Conservation (phyloP, 2,329 filamentous ascomycete genomes). For the Aphanocladium album region DNA sequence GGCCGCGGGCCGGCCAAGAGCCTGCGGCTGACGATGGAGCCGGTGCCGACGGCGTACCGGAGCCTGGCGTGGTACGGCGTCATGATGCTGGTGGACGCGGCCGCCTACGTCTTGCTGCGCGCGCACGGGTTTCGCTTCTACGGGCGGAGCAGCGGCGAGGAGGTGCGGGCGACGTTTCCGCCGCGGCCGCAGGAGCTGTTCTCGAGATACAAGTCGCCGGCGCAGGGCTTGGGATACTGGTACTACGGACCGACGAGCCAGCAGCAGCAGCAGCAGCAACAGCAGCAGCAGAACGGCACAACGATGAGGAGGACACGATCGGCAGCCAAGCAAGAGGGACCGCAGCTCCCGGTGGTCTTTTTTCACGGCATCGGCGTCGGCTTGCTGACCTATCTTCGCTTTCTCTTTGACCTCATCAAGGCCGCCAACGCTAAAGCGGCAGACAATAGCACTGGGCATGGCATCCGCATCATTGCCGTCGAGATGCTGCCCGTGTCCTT, state of each 20-base stretch:
- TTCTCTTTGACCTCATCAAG: constrained; percentile 48
- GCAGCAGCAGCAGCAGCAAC: not conserved
- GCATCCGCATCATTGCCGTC: constrained; percentile 58
- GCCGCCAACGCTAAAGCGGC: constrained; percentile 16
- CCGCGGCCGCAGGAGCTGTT: constrained; percentile 48
- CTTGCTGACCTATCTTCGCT: constrained; percentile 55
- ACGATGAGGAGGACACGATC: constrained; percentile 47
- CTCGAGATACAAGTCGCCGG: constrained; percentile 41
- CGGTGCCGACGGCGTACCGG: constrained; percentile 54
- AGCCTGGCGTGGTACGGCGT: constrained; percentile 61
- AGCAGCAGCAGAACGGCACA: not conserved
- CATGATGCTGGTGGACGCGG: constrained; percentile 50
- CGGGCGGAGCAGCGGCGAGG: constrained; percentile 32
- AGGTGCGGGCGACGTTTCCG: constrained; percentile 45
- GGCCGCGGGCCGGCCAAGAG: constrained; percentile 53
- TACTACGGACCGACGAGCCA: constrained; percentile 26
- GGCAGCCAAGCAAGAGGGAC: constrained; percentile 25
- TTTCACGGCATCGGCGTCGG: constrained; percentile 68
- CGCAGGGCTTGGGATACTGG: constrained; percentile 57
- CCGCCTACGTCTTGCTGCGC: constrained; percentile 39
- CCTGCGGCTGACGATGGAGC: constrained; percentile 62
- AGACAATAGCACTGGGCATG: constrained; percentile 17
- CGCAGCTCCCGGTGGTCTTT: constrained; percentile 56
- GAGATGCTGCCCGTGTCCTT: constrained; percentile 63
- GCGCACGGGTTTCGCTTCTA: constrained; percentile 49